Conservation (phyloP, 495 filamentous ascomycete genomes). For the Penicillium atrosanguineum region DNA sequence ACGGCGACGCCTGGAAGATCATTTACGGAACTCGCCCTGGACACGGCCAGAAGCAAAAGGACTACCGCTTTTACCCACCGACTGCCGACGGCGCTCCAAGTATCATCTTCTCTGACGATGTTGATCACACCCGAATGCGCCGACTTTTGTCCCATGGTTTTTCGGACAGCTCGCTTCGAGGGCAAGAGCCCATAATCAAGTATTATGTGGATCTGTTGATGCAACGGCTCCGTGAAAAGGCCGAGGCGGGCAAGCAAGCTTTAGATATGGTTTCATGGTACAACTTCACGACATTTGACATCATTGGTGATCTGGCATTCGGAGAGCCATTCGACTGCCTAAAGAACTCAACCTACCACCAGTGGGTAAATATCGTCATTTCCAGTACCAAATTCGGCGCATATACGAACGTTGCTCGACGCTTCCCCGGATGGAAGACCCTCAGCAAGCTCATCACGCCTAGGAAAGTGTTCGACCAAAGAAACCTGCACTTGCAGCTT, state of each 20-base stretch:
- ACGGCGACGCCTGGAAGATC: slow-evolving; percentile 52
- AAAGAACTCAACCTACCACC: slow-evolving; percentile 46
- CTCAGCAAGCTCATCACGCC: slow-evolving; percentile 19
- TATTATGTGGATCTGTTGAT: slow-evolving; percentile 48
- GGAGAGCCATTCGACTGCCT: slow-evolving; percentile 58
- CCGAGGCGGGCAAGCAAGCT: slow-evolving; percentile 1
- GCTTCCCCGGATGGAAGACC: slow-evolving; percentile 14
- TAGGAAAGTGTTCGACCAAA: slow-evolving; percentile 22
- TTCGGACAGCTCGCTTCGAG: slow-evolving; percentile 41
- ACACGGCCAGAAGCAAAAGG: slow-evolving; percentile 17
- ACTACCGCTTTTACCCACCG: slow-evolving; percentile 16
- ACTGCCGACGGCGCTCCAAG: background rate
- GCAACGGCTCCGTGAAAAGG: slow-evolving; percentile 36
- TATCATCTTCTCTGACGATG: slow-evolving; percentile 30
- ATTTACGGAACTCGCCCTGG: slow-evolving; percentile 49
- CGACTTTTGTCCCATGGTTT: slow-evolving; percentile 53
- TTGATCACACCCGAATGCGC: slow-evolving; percentile 42
- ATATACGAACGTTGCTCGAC: slow-evolving; percentile 19
- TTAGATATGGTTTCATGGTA: slow-evolving; percentile 54
- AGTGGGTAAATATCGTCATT: slow-evolving; percentile 55
- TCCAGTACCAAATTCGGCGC: slow-evolving; percentile 24
- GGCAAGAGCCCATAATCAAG: slow-evolving; percentile 45
- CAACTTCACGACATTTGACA: slow-evolving; percentile 60
- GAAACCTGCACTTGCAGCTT: slow-evolving; percentile 15
- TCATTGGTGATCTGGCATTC: slow-evolving; percentile 61